A percentile compares a stretch with the other conserved stretches of the same genome.
These are phyloP conservation scores for Mycosphaerelloides madeirae DNA, from an alignment of 2,329 filamentous ascomycete species.

Conservation along the genomic window DNA sequence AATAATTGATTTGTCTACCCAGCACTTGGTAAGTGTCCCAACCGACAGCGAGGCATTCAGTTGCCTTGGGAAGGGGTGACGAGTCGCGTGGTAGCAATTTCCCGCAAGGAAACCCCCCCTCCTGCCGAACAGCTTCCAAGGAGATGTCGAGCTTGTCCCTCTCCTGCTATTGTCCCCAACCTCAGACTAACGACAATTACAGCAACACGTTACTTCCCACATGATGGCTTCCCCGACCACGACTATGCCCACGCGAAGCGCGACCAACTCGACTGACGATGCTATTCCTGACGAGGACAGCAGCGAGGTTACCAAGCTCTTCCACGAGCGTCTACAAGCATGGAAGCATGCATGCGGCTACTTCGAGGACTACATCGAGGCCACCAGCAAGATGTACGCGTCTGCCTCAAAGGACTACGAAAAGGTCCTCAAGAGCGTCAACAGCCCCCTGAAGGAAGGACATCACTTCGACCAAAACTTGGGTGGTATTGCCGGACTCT, in stretches of 20 bases:
- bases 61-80: too few species aligned
- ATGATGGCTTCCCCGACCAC: constrained; percentile 18
- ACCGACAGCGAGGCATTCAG: too few species aligned
- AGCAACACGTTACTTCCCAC: not conserved
- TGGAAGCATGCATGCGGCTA: constrained; percentile 95
- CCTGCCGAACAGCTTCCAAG: too few species aligned
- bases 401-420: constrained; percentile 91
- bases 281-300: constrained; percentile 47
- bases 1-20: too few species aligned
- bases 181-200: too few species aligned
- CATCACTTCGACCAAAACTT: constrained; percentile 88
- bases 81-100: too few species aligned
- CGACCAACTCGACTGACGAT: constrained; percentile 40
- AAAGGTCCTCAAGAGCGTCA: constrained; percentile 88
- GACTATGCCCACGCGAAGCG: constrained; percentile 29
- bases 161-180: too few species aligned
- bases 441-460: constrained; percentile 77
- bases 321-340: constrained; percentile 81
- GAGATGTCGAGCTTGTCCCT: too few species aligned
- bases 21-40: too few species aligned
- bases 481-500: constrained; percentile 83
- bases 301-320: constrained; percentile 54
- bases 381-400: constrained; percentile 81
- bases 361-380: constrained; percentile 81
- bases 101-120: too few species aligned